Base-by-base conservation (phyloP, 257 asterid genomes). In the Verbascum thapsus region DNA sequence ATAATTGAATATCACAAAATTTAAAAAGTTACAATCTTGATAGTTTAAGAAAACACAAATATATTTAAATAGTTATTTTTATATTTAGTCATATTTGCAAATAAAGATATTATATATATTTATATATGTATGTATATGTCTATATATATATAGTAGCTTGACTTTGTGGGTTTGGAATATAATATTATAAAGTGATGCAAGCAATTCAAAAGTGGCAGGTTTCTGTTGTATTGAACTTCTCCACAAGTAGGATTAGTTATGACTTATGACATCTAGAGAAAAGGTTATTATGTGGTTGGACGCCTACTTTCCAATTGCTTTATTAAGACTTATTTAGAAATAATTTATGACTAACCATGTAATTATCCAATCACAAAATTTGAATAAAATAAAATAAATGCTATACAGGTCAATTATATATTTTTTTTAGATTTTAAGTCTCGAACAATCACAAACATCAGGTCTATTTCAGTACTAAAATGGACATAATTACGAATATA, bases 211-310 rank as follows among this genome's bases (percentile, higher is more conserved):
- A 10, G 48, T 10, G 48, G 48, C 48, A 42, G 48, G 48, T 42
- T 42, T 42, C 48, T 42, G 48, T 32, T 64, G 61, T 45, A 8
- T 40, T 37, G 53, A 63, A 32, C 51, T 64, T 58, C 71, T 65
- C 53, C 58, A 43, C 44, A 37, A 65, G 58, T 65, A 38, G 77
- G 64, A 60, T 66, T 72, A 66, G 72, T 71, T 71, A 50, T 40
- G 63, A 32, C 34, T n/a, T 38, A 49, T 19, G 20, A 10, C 0
- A 12, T 68, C 30, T 10, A 49, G 52, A 69, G 44, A 48, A 67
- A 61, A 30, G 6, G 10, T 22, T 12, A 20, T n/a, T 20, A 9
- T 32, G 42, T 53, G 69, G 73, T 72, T 66, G 73, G 77, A 72
- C 56, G 65, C 77, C 73, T 66, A 72, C 63, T 72, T 65, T 59